These are phyloP conservation scores for Leptographium wingfieldii DNA, from an alignment of 2,329 filamentous ascomycete species.

Conservation along the genomic window DNA sequence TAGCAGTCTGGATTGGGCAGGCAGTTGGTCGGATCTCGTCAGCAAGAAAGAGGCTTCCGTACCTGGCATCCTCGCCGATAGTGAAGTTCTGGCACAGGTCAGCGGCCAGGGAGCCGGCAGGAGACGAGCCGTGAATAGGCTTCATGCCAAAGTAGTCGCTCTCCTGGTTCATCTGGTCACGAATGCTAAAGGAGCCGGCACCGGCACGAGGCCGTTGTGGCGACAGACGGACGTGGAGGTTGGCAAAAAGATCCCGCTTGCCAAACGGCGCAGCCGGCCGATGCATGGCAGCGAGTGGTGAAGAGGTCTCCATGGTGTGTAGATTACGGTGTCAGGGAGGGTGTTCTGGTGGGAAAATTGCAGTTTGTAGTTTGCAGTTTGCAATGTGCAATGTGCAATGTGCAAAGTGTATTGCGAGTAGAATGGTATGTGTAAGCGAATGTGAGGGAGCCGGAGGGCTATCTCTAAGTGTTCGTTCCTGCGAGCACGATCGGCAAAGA, in stretches of 20 bases:
- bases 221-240: slow-evolving; percentile 33
- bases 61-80: slow-evolving; percentile 78
- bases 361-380: too few species aligned
- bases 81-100: slow-evolving; percentile 96
- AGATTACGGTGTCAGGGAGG: not conserved
- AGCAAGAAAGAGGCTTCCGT: slow-evolving; percentile 17
- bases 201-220: slow-evolving; percentile 32
- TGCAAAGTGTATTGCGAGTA: not conserved
- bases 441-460: not conserved
- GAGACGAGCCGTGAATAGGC: slow-evolving; percentile 71
- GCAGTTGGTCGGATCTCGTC: too few species aligned
- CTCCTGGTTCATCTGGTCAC: slow-evolving; percentile 50
- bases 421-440: not conserved
- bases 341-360: not conserved
- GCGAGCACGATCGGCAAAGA: slow-evolving; percentile 3
- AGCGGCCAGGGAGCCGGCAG: slow-evolving; percentile 78
- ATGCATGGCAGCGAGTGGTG: slow-evolving; percentile 87
- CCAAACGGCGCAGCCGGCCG: slow-evolving; percentile 57
- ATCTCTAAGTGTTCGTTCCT: slow-evolving; percentile 6
- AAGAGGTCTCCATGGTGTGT: slow-evolving; percentile 76
- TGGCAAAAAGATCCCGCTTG: slow-evolving; percentile 38
- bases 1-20: not conserved
- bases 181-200: slow-evolving; percentile 56
- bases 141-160: slow-evolving; percentile 68
- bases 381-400: too few species aligned